Percentiles rank a stretch among this genome's conserved stretches.
These are phyloP conservation scores for Spizellomyces sp. DNA, from an alignment of 192 early-diverging fungal species.

Conservation along the genomic window DNA sequence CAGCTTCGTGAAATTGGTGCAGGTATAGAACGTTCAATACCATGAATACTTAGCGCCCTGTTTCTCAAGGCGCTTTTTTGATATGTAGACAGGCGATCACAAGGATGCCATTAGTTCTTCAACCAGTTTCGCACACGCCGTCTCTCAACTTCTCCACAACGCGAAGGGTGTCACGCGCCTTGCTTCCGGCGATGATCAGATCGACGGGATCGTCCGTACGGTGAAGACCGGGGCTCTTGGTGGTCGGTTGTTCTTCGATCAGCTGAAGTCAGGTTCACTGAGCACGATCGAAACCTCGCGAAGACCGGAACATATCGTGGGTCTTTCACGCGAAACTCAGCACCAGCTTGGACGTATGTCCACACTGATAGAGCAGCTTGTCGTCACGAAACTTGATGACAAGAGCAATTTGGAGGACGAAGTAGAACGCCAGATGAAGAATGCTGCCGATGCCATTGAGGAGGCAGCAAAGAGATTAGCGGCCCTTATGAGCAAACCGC, in stretches of 20 bases:
- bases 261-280: conserved; percentile 69
- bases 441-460: conserved; percentile 89
- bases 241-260: conserved; percentile 80
- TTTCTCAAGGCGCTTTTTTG: not conserved
- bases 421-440: conserved; percentile 92
- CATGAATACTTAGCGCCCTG: not conserved
- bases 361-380: conserved; percentile 75
- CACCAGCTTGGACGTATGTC: conserved; percentile 72
- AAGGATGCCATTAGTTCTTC: conserved; percentile 82
- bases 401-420: conserved; percentile 85
- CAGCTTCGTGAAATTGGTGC: conserved; percentile 51
- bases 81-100: conserved; percentile 69
- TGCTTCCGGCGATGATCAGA: conserved; percentile 75
- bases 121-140: conserved; percentile 75
- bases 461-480: conserved; percentile 84
- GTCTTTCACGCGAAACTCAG: conserved; percentile 76
- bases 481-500: conserved; percentile 76
- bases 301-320: conserved; percentile 74
- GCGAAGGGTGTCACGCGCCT: conserved; percentile 88
- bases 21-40: conserved; percentile 33
- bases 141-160: conserved; percentile 82
- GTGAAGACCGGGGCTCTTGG: conserved; percentile 68
- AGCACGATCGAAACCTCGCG: conserved; percentile 47
- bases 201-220: conserved; percentile 75
- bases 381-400: conserved; percentile 60